phyloP scores from a whole-genome alignment of 495 filamentous ascomycete genomes.

The Lepidopterella palustris region DNA sequence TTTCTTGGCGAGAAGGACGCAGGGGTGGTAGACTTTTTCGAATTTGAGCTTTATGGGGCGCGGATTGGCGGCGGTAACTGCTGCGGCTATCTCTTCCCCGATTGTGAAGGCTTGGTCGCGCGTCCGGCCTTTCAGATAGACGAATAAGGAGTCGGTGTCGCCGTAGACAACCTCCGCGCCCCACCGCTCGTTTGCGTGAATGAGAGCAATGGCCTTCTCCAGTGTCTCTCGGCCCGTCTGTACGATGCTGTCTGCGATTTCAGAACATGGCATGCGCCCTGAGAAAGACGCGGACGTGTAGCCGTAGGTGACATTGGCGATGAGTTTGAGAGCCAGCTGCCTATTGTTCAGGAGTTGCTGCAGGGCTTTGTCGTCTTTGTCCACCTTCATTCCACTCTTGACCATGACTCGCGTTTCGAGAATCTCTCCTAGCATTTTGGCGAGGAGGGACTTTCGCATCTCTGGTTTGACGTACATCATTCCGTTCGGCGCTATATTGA shows the following conservation, averaged over 20 bases:
- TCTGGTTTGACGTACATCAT: slow-evolving; percentile 88
- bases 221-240: slow-evolving; percentile 91
- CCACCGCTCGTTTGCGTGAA: slow-evolving; percentile 82
- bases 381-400: slow-evolving; percentile 91
- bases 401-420: slow-evolving; percentile 97
- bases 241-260: slow-evolving; percentile 97
- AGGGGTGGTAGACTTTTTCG: slow-evolving; percentile 96
- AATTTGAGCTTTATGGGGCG: slow-evolving; percentile 93
- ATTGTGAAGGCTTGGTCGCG: slow-evolving; percentile 85
- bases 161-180: slow-evolving; percentile 95
- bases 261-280: slow-evolving; percentile 92
- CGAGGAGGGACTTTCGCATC: slow-evolving; percentile 82
- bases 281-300: slow-evolving; percentile 96
- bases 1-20: slow-evolving; percentile 91
- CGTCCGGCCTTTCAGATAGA: slow-evolving; percentile 81
- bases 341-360: slow-evolving; percentile 89
- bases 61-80: slow-evolving; percentile 84
- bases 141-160: slow-evolving; percentile 94
- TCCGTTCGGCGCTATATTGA: slow-evolving; percentile 93
- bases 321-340: slow-evolving; percentile 91
- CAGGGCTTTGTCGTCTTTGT: slow-evolving; percentile 81
- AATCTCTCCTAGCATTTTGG: slow-evolving; percentile 95
- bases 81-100: slow-evolving; percentile 85
- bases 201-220: slow-evolving; percentile 87
- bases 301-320: slow-evolving; percentile 96